Percentiles rank a stretch among this genome's conserved stretches.
phyloP scores from a whole-genome alignment of 805 yeast genomes.

The Sugiyamaella mastotermitis region DNA sequence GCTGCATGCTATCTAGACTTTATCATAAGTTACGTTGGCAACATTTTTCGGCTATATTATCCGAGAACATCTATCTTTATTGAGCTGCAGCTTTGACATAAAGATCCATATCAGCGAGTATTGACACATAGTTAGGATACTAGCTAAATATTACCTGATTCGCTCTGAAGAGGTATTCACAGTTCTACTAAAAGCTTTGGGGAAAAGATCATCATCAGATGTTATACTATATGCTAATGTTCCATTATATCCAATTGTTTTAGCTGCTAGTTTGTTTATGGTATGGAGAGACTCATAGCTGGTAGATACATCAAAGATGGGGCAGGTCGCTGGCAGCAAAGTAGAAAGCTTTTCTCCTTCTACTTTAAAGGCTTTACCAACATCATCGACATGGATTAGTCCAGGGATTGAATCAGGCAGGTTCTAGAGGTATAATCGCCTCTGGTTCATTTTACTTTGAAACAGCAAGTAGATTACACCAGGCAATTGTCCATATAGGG shows the following conservation, averaged over 20 bases:
- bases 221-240: conserved; percentile 3
- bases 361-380: conserved; percentile 1
- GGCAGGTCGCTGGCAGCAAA: conserved; percentile 2
- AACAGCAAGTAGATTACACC: conserved; percentile 4
- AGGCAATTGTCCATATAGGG: conserved; percentile 9
- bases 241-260: conserved; percentile 8
- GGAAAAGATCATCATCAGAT: conserved; percentile 1
- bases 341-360: conserved; percentile 5
- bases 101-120: no score
- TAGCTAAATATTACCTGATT: no score
- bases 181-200: conserved; percentile 8
- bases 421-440: conserved; percentile 1
- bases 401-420: neutral
- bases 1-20: no score
- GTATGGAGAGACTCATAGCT: conserved; percentile 1
- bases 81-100: no score
- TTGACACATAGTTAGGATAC: no score
- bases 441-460: neutral
- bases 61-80: no score
- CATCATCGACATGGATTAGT: conserved; percentile 10
- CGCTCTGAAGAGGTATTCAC: conserved; percentile 4
- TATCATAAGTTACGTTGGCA: no score
- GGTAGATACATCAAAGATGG: conserved; percentile 7
- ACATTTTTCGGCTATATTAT: no score
- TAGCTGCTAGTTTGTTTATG: conserved; percentile 4